Base-by-base conservation (phyloP, 1,284 basidiomycete genomes). In the Malassezia dermatis region DNA sequence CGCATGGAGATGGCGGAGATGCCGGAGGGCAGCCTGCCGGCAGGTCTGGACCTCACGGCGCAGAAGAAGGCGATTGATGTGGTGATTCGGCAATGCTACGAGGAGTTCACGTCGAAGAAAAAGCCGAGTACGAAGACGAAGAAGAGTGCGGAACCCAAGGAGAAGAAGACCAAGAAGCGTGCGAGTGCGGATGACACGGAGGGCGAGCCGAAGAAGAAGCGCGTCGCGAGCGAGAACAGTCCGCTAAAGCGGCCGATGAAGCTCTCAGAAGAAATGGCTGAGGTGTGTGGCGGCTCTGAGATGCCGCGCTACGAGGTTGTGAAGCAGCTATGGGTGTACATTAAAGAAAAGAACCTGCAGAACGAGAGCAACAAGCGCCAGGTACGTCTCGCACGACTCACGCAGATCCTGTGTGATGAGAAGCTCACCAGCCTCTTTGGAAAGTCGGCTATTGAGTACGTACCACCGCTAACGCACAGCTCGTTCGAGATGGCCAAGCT, bases 271-370 rank as follows among this genome's bases (percentile, higher is more conserved):
- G 57, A 56, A 39, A 59, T 74, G 51, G 66, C 69, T 10, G 69
- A 73, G 24, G 61, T 74, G 8, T 74, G 70, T 39, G 70, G 69
- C n/a, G 67, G 61, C 37, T 30, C 13, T 2, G 81, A 81, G 74
- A 78, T 87, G 56, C 86, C 87, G 19, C 83, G 88, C 26, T 86
- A 86, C n/a, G 86, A 88, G 67, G 85, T 88, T 30, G 88, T 89
- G 45, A 90, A 89, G 75, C 82, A 83, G 57, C 76, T 90, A 4
- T 90, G 88, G 88, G 81, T 80, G 11, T 84, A 89, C 75, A 89
- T 90, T 76, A 88, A 86, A 71, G 78, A 71, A 10, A 81, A 86
- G 60, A 78, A 83, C 30, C 77, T 89, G 43, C 88, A 90, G 76
- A 87, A 89, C 69, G 86, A 88, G 3, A 71, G 70, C 7, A 86